phyloP scores from a whole-genome alignment of 768 basidiomycete genomes.

The Lactifluus volemus region DNA sequence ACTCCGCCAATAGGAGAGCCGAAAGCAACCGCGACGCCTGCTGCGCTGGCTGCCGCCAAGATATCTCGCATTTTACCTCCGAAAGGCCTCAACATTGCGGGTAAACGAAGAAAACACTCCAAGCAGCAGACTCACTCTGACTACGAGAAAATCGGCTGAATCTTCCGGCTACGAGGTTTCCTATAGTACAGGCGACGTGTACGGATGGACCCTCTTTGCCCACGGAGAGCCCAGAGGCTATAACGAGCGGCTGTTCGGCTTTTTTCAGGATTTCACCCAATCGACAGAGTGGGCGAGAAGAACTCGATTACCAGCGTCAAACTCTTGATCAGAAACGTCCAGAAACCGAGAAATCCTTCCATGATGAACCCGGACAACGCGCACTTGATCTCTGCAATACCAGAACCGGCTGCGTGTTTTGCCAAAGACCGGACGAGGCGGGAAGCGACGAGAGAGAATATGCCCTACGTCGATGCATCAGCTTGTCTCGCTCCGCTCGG shows the following conservation, averaged over 20 bases:
- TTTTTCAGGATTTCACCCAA: conserved; percentile 7
- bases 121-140: conserved; percentile 50
- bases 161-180: conserved; percentile 77
- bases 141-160: conserved; percentile 80
- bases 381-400: conserved; percentile 98
- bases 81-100: conserved; percentile 12
- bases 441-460: conserved; percentile 80
- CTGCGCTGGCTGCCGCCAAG: conserved; percentile 90
- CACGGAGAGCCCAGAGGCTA: conserved; percentile 93
- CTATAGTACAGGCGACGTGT: conserved; percentile 93
- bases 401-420: conserved; percentile 94
- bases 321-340: conserved; percentile 91
- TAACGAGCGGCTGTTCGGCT: conserved; percentile 72
- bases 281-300: not conserved
- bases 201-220: conserved; percentile 99
- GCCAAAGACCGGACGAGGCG: conserved; percentile 85
- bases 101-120: not conserved
- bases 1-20: conserved; percentile 98
- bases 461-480: conserved; percentile 37
- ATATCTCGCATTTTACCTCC: conserved; percentile 81
- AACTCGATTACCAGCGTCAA: conserved; percentile 69
- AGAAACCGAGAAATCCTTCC: conserved; percentile 86
- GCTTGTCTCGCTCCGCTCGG: not conserved
- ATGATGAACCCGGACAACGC: conserved; percentile 96
- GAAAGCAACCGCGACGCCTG: conserved; percentile 97